phyloP scores from a whole-genome alignment of 2,329 filamentous ascomycete genomes.

The Diaporthe sp. region DNA sequence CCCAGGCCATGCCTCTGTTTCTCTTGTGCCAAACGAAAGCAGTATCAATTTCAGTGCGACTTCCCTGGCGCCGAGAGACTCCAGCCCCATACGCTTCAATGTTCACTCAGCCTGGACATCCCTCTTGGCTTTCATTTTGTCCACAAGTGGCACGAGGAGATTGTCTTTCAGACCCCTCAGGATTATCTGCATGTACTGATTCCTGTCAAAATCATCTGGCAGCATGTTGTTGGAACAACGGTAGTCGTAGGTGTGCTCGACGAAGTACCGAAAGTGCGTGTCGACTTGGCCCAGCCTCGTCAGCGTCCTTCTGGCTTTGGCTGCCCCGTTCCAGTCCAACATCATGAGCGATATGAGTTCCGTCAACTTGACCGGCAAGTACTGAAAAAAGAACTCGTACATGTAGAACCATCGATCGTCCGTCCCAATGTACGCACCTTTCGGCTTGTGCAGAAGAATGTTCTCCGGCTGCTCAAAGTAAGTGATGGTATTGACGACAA shows the following conservation, averaged over 20 bases:
- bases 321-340: conserved; percentile 37
- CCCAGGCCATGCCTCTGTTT: neutral
- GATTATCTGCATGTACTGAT: conserved; percentile 29
- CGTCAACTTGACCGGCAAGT: conserved; percentile 35
- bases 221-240: conserved; percentile 24
- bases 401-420: conserved; percentile 38
- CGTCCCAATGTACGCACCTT: conserved; percentile 37
- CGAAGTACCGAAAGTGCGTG: conserved; percentile 40
- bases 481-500: conserved; percentile 19
- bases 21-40: neutral
- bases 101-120: neutral
- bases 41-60: neutral
- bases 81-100: neutral
- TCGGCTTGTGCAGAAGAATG: conserved; percentile 37
- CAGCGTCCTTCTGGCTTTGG: conserved; percentile 37
- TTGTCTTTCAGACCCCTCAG: conserved; percentile 37
- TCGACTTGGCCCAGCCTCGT: conserved; percentile 33
- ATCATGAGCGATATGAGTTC: conserved; percentile 34
- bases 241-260: conserved; percentile 40
- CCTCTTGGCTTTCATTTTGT: conserved; percentile 30
- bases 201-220: conserved; percentile 23
- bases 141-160: conserved; percentile 34
- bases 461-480: conserved; percentile 39
- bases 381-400: conserved; percentile 40
- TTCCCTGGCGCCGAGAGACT: no score